Evolutionary conservation across 2,329 filamentous ascomycete genomes (phyloP).

Genomic region (Fusarium zealandicum): DNA sequence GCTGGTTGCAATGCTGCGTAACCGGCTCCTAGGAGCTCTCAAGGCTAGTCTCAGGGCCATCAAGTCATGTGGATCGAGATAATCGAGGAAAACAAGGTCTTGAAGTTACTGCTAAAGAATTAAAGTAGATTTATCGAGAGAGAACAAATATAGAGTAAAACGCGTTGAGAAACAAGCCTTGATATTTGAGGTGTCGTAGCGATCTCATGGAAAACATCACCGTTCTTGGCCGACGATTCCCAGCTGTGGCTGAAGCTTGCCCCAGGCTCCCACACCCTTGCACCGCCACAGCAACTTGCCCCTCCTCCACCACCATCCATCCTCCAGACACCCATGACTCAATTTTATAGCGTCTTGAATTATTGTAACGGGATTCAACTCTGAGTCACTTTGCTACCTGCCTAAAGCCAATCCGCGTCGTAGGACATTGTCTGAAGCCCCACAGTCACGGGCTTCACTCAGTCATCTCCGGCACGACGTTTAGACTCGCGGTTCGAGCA

Average conservation of each 20-base stretch:
- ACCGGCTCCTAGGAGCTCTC: conserved; percentile 32
- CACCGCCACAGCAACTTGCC: conserved; percentile 27
- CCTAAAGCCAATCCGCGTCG: conserved; percentile 28
- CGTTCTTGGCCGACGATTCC: neutral
- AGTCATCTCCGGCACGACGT: conserved; percentile 52
- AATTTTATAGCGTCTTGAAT: conserved; percentile 34
- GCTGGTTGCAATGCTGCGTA: conserved; percentile 16
- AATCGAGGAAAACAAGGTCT: no score
- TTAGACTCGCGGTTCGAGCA: conserved; percentile 61
- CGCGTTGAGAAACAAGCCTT: neutral
- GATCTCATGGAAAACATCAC: conserved; percentile 11
- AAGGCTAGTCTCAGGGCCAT: conserved; percentile 36
- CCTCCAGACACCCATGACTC: conserved; percentile 35
- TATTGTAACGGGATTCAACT: conserved; percentile 26
- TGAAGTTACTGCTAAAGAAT: neutral
- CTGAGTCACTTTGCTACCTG: conserved; percentile 32
- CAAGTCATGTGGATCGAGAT: neutral
- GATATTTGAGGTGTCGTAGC: neutral
- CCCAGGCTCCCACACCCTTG: neutral
- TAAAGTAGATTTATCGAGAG: neutral
- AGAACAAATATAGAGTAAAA: neutral
- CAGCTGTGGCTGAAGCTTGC: conserved; percentile 24
- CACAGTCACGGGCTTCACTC: conserved; percentile 47
- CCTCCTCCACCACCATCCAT: conserved; percentile 37
- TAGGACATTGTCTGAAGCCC: conserved; percentile 46